These are phyloP conservation scores for Sabuloglossum arenarium DNA, from an alignment of 495 filamentous ascomycete species.

Conservation along the genomic window DNA sequence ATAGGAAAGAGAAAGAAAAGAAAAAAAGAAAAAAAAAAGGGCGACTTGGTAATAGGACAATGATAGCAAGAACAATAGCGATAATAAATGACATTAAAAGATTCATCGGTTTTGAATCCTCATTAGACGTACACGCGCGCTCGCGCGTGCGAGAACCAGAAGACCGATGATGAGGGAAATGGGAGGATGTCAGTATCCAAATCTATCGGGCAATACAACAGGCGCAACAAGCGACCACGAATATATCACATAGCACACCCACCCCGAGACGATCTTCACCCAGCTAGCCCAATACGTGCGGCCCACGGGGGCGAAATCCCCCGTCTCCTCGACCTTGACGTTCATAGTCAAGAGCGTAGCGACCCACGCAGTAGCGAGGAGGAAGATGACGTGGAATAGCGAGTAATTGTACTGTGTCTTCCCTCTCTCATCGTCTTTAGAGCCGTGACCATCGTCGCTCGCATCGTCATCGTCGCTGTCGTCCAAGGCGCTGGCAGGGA, in stretches of 20 bases:
- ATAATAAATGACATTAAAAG: no score
- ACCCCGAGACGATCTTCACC: slow-evolving; percentile 96
- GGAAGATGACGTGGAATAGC: slow-evolving; percentile 95
- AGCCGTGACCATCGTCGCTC: slow-evolving; percentile 32
- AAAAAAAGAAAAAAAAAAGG: no score
- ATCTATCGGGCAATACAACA: slow-evolving; percentile 65
- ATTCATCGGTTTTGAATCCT: no score
- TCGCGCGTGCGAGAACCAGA: no score
- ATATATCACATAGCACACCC: slow-evolving; percentile 92
- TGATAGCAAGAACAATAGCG: no score
- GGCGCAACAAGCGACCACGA: slow-evolving; percentile 83
- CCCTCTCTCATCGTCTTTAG: slow-evolving; percentile 70
- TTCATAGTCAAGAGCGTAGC: slow-evolving; percentile 80
- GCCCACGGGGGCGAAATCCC: slow-evolving; percentile 76
- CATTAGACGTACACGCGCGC: no score
- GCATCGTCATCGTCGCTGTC: slow-evolving; percentile 51
- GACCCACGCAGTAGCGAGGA: slow-evolving; percentile 88
- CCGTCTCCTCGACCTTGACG: slow-evolving; percentile 33
- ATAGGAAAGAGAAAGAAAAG: no score
- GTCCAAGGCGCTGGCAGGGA: slow-evolving; percentile 79
- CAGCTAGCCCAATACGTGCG: slow-evolving; percentile 94
- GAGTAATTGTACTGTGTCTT: slow-evolving; percentile 92
- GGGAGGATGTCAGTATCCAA: slow-evolving; percentile 41
- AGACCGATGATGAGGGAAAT: no score
- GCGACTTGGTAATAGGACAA: no score